Evolutionary conservation across 1,139 yeast genomes (phyloP), one percentile per base, ranked within the genome.

Genomic region (Yamadazyma conglobata): DNA sequence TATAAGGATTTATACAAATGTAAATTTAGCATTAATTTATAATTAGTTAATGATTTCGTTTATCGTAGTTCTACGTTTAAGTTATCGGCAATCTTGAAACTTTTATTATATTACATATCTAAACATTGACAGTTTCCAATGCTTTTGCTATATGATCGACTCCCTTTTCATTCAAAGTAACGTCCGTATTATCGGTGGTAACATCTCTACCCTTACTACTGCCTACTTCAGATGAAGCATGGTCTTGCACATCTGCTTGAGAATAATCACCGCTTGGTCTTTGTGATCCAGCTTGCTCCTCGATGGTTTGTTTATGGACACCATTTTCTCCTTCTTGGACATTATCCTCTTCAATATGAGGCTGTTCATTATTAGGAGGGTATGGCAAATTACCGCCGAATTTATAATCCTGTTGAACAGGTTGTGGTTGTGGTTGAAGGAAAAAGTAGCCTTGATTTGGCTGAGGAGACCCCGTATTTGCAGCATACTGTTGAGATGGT

Each of bases 1-100:
- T n/a, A 21, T 15, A 33, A 25, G 30, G 30, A 29, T 58, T 89
- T 96, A 56, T 89, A 96, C 6, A 96, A 84, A 50, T 89, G 96
- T 32, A 91, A 96, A 55, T 89, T 91, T 37, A 35, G 40, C 39
- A 38, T 38, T 34, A 34, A 32, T 35, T 31, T 27, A 28, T 32
- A 27, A 23, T 27, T 17, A 7, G 10, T 6, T 15, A 23, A 14
- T 15, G 15, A 22, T n/a, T n/a, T n/a, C n/a, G n/a, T n/a, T n/a
- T n/a, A n/a, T n/a, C n/a, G n/a, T n/a, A n/a, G n/a, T n/a, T n/a
- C n/a, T n/a, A n/a, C n/a, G n/a, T n/a, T n/a, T n/a, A n/a, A n/a
- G n/a, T n/a, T n/a, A n/a, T n/a, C n/a, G n/a, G n/a, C n/a, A n/a
- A 13, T 22, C 5, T 8, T 18, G 14, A 22, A 22, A n/a, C 15